Percentiles rank a stretch among this genome's conserved stretches.
Evolutionary conservation across 2,329 filamentous ascomycete genomes (phyloP).

Genomic region (Verticillium klebahnii): DNA sequence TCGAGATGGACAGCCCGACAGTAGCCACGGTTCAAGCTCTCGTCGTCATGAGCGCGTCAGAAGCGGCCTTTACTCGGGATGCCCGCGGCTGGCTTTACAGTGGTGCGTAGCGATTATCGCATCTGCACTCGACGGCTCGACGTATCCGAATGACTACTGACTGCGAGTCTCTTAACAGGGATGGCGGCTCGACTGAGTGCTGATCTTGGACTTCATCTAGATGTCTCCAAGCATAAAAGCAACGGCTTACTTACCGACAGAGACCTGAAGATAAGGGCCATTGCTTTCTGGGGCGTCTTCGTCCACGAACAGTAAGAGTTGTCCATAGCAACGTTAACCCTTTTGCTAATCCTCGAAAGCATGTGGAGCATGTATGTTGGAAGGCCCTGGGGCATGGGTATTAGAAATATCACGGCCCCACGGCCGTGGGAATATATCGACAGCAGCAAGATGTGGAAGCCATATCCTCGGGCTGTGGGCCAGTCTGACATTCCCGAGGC

Average conservation of each 20-base stretch:
- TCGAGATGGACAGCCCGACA: constrained; percentile 19
- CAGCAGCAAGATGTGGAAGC: constrained; percentile 10
- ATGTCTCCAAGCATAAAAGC: constrained; percentile 5
- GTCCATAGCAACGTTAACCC: background rate
- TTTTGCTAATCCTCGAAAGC: background rate
- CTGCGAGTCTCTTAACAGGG: constrained; percentile 1
- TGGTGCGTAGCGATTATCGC: constrained; percentile 8
- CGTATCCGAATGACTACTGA: background rate
- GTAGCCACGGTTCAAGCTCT: constrained; percentile 20
- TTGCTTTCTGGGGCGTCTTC: constrained; percentile 14
- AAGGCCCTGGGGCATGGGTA: constrained; percentile 19
- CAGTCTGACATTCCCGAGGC: background rate
- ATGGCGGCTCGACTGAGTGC: constrained; percentile 12
- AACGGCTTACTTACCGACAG: constrained; percentile 4
- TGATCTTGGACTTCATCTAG: constrained; percentile 14
- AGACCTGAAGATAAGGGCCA: constrained; percentile 9
- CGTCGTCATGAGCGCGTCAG: constrained; percentile 19
- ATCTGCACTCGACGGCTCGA: too few relatives aligned
- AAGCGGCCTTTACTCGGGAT: constrained; percentile 20
- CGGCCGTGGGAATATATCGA: constrained; percentile 15
- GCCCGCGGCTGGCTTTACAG: constrained; percentile 21
- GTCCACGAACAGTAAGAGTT: constrained; percentile 5
- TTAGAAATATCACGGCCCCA: constrained; percentile 18
- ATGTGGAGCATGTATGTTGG: constrained; percentile 16
- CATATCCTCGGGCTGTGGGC: background rate